These are phyloP conservation scores for Suhomyces bolitotheri DNA, from an alignment of 1,139 yeast genomes.

Conservation along the genomic window DNA sequence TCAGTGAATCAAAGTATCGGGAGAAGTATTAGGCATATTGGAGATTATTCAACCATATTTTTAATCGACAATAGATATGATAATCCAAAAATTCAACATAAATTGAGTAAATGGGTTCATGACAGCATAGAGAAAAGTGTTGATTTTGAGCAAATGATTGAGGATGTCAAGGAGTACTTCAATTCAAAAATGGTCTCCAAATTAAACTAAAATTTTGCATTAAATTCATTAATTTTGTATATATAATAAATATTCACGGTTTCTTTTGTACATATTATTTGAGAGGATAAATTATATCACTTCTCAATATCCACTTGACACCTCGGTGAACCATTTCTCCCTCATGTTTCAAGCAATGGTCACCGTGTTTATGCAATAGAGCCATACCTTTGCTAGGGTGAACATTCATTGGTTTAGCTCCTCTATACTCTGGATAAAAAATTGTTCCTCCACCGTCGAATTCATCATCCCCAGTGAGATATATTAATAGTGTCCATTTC, in stretches of 20 bases:
- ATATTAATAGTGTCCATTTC: conserved; percentile 60
- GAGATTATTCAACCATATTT: conserved; percentile 77
- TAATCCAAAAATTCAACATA: conserved; percentile 49
- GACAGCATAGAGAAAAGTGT: conserved; percentile 30
- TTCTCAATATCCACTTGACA: conserved; percentile 63
- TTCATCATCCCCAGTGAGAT: conserved; percentile 59
- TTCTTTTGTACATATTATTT: not conserved
- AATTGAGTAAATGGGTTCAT: conserved; percentile 79
- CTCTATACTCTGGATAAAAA: conserved; percentile 43
- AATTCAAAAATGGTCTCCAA: conserved; percentile 14
- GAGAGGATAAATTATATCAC: conserved; percentile 52
- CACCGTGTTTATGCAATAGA: conserved; percentile 65
- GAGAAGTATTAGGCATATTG: conserved; percentile 80
- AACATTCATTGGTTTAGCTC: conserved; percentile 31
- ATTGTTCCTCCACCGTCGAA: conserved; percentile 65
- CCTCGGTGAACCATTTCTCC: conserved; percentile 56
- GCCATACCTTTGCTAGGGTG: conserved; percentile 61
- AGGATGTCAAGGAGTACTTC: conserved; percentile 30
- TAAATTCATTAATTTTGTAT: too few species aligned
- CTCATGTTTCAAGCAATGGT: conserved; percentile 63
- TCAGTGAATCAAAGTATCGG: conserved; percentile 94
- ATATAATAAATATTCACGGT: too few species aligned
- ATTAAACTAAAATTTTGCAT: not conserved
- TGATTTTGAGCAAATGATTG: conserved; percentile 16
- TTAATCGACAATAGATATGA: conserved; percentile 68